Evolutionary conservation across 805 yeast genomes (phyloP), one percentile per base, ranked within the genome.

Genomic region (Brettanomyces anomalus): DNA sequence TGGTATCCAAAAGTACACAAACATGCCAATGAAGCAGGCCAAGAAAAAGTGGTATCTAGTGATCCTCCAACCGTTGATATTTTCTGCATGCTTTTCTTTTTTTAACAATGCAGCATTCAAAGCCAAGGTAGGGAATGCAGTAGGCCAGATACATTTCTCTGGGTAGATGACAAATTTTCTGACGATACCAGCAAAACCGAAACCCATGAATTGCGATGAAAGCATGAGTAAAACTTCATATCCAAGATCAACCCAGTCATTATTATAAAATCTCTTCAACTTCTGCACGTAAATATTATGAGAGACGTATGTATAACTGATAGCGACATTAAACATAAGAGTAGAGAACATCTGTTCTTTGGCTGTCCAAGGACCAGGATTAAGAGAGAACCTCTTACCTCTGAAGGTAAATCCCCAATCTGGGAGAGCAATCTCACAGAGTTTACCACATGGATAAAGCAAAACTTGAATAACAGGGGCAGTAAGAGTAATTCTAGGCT

Each of bases 61-160:
- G 33, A 78, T 68, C 35, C 62, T 72, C 85, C 86, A 81, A 3
- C 82, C 81, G 46, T 76, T 63, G 26, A 81, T 76, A 6, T 62
- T 58, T 53, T 75, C 76, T 16, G 16, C 15, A 32, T 60, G 66
- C 48, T 71, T 62, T 55, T 68, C 47, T 58, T 65, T 70, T 11
- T 24, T 24, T 24, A 24, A 24, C 58, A 79, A 65, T 61, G 72
- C 68, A 53, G 74, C 64, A 63, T 74, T 67, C 49, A 79, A 71
- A 17, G 83, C 77, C 24, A 76, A 55, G 4, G 79, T 67, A 40
- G 79, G 83, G 56, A 83, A 67, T 52, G 72, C 72, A 2, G 75
- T 59, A 4, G 90, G 90, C 89, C 89, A 84, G 40, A 81, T 69
- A 60, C 79, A 74, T n/a, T 76, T 64, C 4, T 80, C 71, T 4